A percentile compares a stretch with the other conserved stretches of the same genome.
Conservation (phyloP, 1,139 yeast species). For the Insectozyma bohioensis region DNA sequence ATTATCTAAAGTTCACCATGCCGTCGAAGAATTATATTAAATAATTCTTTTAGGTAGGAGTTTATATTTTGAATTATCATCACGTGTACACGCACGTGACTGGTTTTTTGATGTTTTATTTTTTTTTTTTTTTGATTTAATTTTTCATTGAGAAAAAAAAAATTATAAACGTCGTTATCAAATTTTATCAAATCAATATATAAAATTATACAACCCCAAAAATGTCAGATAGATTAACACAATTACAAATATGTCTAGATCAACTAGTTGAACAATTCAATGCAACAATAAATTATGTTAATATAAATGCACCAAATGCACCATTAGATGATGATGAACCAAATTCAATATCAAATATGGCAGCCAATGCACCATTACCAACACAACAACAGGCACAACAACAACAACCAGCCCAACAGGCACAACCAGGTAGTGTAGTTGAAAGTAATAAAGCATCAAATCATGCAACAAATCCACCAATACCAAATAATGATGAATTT, state of each 20-base stretch:
- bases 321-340: constrained; percentile 41
- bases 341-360: constrained; percentile 38
- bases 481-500: constrained; percentile 41
- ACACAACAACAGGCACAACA: constrained; percentile 24
- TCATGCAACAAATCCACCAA: constrained; percentile 13
- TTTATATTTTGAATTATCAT: no score
- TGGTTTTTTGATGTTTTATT: no score
- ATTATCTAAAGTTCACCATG: no score
- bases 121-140: no score
- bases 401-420: constrained; percentile 13
- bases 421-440: constrained; percentile 6
- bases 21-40: no score
- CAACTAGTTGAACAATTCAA: constrained; percentile 90
- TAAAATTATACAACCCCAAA: not conserved
- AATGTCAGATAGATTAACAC: constrained; percentile 88
- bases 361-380: constrained; percentile 49
- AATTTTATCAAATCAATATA: no score
- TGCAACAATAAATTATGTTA: constrained; percentile 85
- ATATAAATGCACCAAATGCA: constrained; percentile 44
- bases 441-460: constrained; percentile 7
- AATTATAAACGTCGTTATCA: no score
- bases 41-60: no score
- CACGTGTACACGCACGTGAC: no score
- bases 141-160: no score
- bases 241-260: constrained; percentile 87